Evolutionary conservation across 2,329 filamentous ascomycete genomes (phyloP), one percentile per base, ranked within the genome.

Genomic region (Trichoderma sp.): DNA sequence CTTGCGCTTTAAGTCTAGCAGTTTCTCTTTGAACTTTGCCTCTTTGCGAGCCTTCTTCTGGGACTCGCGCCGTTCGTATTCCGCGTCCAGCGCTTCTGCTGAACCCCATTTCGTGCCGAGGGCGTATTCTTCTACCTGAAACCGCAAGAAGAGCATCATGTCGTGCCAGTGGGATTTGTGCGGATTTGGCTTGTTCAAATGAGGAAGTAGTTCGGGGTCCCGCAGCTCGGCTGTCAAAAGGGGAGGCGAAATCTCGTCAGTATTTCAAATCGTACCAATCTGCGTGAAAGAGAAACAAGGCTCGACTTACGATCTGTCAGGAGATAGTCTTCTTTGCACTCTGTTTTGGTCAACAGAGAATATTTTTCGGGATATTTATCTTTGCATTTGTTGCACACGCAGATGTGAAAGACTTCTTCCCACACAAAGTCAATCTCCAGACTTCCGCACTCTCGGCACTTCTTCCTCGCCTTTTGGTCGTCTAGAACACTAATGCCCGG

Each of bases 131-230:
- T 99, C 96, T 2, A 99, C 93, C 79, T 99, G 96, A 73, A 90
- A 97, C 1, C 96, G 92, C 26, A 99, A 86, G 80, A 96, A 99
- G 3, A 99, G 88, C 91, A 97, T 97, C 96, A 99, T 99, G 84
- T 97, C 94, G 81, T 98, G 94, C 93, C 94, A 99, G 72, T 95
- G 94, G 0, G 92, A 90, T 80, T 98, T 98, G 83, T 98, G 96
- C 0, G 96, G 96, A 77, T 99, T 99, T 1, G 96, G 95, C 39
- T 91, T 91, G 69, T 93, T 92, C 9, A 99, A 86, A 80, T 97
- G 95, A 0, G 95, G 95, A 0, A 99, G 86, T 1, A 99, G 85
- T 18, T 95, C 92, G 71, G 90, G 88, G 78, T 99, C 96, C 76
- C 92, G 92, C n/a, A 99, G 87, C 81, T 99, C 96, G 43, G 95